Percentiles rank a stretch among this genome's conserved stretches.
Evolutionary conservation across 2,329 filamentous ascomycete genomes (phyloP).

Genomic region (Botrytis paeoniae): DNA sequence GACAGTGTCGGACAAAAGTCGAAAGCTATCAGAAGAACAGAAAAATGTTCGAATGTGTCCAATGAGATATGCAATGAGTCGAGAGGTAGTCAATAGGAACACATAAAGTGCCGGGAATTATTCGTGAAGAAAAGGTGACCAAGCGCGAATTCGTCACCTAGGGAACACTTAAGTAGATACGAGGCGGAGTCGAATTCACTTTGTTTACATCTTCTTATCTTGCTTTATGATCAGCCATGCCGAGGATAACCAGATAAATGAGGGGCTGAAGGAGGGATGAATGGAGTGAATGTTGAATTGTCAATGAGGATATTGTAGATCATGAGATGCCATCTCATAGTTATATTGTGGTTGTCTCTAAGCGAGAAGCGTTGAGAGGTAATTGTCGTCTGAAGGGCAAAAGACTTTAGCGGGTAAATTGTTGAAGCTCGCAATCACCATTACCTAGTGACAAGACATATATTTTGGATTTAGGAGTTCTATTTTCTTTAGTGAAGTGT

Average conservation of each 20-base stretch:
- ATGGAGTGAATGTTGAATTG: background rate
- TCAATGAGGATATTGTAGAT: background rate
- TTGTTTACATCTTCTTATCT: background rate
- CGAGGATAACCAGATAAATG: background rate
- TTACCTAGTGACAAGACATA: background rate
- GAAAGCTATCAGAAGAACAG: background rate
- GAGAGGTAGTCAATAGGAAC: background rate
- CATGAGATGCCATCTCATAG: background rate
- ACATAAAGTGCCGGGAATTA: background rate
- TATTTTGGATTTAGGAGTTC: too few species aligned
- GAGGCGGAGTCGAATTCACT: background rate
- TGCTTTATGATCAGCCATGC: background rate
- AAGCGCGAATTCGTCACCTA: background rate
- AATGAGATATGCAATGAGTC: background rate
- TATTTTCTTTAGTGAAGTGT: background rate
- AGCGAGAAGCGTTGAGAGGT: background rate
- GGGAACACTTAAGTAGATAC: background rate
- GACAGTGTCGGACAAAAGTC: background rate
- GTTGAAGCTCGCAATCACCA: background rate
- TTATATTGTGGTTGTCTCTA: background rate
- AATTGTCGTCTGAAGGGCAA: background rate
- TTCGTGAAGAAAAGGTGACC: background rate
- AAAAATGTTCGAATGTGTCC: background rate
- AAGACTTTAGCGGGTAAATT: background rate
- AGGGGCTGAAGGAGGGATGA: background rate